Evolutionary conservation across 345 rosid genomes (phyloP), one percentile per base, ranked within the genome.

Genomic region (Turritis glabra): DNA sequence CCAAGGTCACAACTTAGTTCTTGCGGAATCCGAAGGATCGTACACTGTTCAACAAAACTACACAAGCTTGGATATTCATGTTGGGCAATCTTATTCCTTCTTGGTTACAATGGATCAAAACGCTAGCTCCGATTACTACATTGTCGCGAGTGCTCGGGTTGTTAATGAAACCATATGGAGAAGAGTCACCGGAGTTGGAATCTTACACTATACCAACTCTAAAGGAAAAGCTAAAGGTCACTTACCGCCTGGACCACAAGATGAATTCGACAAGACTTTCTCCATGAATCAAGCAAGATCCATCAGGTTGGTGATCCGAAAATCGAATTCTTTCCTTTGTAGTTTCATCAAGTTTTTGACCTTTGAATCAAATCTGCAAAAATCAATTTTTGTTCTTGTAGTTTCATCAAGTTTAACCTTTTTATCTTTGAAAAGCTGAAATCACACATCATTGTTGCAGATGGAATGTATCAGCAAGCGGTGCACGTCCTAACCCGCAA

Each of bases 201-300:
- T 96, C 83, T 86, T 96, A 81, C 95, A 79, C 32, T 96, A 96
- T 66, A 75, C 97, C 10, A 96, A 96, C 83, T 96, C 99, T 59
- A 92, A 92, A 82, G 98, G 99, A 5, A 89, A 92, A 84, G 98
- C 93, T 4, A 69, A 40, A 18, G 99, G 99, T 46, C 90, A 95
- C 22, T 89, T 96, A 52, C 99, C 99, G 0, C 93, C 82, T 47
- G 82, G 90, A 22, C 98, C 97, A 9, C 81, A 85, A 40, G 98
- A 92, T 59, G 90, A 87, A 64, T 92, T 78, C 30, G 98, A 96
- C 80, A 92, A 92, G 75, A 90, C 97, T 59, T 92, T 83, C 82
- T 95, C 99, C 60, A 96, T 96, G 99, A 96, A 92, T 82, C 99
- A 96, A 80, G 97, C 98, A 38, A 87, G 98, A 86, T 96, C 99